These are phyloP conservation scores for Striga asiatica DNA, from an alignment of 257 asterid genomes.

Conservation along the genomic window DNA sequence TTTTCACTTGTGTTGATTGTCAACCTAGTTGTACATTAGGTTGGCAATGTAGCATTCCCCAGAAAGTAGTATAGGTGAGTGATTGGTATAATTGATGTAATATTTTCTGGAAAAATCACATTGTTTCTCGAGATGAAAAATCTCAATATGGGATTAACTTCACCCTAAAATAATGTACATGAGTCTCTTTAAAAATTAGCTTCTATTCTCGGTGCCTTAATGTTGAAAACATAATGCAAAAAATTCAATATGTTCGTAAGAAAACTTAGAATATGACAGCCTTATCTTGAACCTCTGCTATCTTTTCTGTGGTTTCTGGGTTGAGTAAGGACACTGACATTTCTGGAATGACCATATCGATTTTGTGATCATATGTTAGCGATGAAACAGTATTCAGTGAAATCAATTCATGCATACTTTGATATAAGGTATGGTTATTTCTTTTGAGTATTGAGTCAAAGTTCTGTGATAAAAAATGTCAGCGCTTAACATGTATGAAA, in stretches of 20 bases:
- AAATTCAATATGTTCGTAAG: background rate
- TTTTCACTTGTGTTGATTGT: too few relatives aligned
- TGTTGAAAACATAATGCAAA: background rate
- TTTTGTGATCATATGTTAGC: background rate
- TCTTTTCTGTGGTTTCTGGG: background rate
- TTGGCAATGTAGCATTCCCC: too few relatives aligned
- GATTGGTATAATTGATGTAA: too few relatives aligned
- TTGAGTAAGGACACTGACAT: background rate
- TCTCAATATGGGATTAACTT: too few relatives aligned
- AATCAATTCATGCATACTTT: background rate
- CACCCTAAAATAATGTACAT: background rate
- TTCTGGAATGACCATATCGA: constrained; percentile 1
- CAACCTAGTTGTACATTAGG: too few relatives aligned
- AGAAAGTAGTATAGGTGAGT: too few relatives aligned
- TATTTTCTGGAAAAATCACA: too few relatives aligned
- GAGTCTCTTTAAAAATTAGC: background rate
- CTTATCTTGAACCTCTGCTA: background rate
- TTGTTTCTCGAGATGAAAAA: too few relatives aligned
- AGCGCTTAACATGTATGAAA: background rate
- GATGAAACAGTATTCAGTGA: background rate
- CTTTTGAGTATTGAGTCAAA: background rate
- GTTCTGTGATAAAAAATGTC: background rate
- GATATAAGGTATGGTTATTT: background rate
- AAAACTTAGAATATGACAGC: background rate
- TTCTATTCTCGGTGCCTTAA: background rate